phyloP scores from a whole-genome alignment of 2,329 filamentous ascomycete species.

The Parascedosporium putredinis region DNA sequence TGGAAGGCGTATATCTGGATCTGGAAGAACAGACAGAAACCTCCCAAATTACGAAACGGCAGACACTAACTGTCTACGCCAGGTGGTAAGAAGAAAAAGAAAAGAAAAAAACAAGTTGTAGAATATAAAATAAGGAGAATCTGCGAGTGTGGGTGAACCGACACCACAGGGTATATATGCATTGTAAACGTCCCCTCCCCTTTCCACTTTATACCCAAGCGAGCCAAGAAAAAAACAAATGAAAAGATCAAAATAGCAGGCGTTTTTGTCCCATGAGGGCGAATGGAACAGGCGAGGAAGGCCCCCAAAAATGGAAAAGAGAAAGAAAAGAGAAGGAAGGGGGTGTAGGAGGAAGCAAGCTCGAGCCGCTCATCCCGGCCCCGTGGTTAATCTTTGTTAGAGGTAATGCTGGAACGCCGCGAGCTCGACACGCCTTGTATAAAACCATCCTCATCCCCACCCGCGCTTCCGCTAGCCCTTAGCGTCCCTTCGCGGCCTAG shows the following conservation, averaged over 20 bases:
- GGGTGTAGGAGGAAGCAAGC: no score
- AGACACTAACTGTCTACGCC: not conserved
- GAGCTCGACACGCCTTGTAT: not conserved
- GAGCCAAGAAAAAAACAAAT: not conserved
- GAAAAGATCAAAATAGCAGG: no score
- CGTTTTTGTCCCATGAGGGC: no score
- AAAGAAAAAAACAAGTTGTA: not conserved
- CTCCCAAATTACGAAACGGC: no score
- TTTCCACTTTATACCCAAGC: not conserved
- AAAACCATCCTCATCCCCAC: not conserved
- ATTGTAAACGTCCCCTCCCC: not conserved
- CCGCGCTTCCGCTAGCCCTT: not conserved
- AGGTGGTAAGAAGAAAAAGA: not conserved
- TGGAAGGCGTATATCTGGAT: not conserved
- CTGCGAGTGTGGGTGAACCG: not conserved
- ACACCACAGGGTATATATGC: not conserved
- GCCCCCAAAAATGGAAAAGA: no score
- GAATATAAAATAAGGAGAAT: not conserved
- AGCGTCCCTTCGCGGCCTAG: not conserved
- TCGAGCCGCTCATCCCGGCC: no score
- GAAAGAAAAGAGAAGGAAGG: no score
- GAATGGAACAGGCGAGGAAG: no score
- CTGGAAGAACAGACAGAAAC: no score
- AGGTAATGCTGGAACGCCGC: constrained; percentile 2
- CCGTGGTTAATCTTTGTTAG: not conserved